Evolutionary conservation across 345 rosid genomes (phyloP), one percentile per base, ranked within the genome.

Genomic region (Citrus mangshanensis): DNA sequence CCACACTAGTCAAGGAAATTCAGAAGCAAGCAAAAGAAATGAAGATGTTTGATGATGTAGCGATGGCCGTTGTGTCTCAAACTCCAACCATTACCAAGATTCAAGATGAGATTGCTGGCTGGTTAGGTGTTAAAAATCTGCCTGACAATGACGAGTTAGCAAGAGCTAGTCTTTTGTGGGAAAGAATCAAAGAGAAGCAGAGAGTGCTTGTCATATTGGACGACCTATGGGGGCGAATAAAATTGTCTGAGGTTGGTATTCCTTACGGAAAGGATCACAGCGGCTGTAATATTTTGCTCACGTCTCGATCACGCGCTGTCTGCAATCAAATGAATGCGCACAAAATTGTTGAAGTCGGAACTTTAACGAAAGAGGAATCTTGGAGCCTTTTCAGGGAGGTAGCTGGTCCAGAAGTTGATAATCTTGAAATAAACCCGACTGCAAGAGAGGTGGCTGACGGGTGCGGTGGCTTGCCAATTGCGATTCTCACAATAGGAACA

Each of bases 1-100:
- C 85, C 70, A 82, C 81, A 0, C 64, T 85, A 7, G 78, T 68
- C 3, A 77, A 56, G 10, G 75, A 85, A 3, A 51, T 82, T 5
- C 27, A 34, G 9, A 16, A 28, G 30, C 30, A 30, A 42, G 80
- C 65, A 0, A 55, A 5, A 14, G 51, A 62, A 30, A 64, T 22
- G 3, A 82, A 74, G 27, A 1, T 73, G 1, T 82, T 82, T 9
- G 79, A 80, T 28, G 24, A 13, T 2, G 74, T 77, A 6, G 77
- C 70, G 7, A 25, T 51, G 28, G 73, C 62, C 7, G 7, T 65
- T 1, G 49, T 76, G 12, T 63, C 84, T 3, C 54, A 32, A 30
- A 79, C 19, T 2, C 80, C 80, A 0, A 51, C 59, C 10, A 5
- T 78, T 9, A 51, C 1, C 37, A 24, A 5, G 12, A 84, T 84